A percentile compares a stretch with the other conserved stretches of the same genome.
These are phyloP conservation scores for Tolypocladium tropicale DNA, from an alignment of 2,329 filamentous ascomycete species.

Conservation along the genomic window DNA sequence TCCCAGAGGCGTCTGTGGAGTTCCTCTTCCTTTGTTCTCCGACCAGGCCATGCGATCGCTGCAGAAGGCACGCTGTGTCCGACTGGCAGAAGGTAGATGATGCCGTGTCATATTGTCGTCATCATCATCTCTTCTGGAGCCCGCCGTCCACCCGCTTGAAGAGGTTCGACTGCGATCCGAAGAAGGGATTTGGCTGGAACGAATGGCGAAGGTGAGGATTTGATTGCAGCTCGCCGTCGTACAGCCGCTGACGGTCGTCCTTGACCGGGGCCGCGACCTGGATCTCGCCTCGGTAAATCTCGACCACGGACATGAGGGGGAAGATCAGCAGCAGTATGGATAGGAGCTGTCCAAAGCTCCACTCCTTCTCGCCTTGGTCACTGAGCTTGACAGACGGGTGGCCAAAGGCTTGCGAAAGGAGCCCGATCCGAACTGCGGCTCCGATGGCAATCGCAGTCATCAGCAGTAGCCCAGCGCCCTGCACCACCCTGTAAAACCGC, in stretches of 20 bases:
- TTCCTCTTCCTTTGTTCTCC: too few relatives aligned
- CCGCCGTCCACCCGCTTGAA: conserved; percentile 18
- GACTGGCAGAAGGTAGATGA: background rate
- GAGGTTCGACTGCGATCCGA: conserved; percentile 25
- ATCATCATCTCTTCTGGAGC: background rate
- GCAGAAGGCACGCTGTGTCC: background rate
- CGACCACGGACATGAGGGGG: conserved; percentile 47
- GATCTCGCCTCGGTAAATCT: conserved; percentile 44
- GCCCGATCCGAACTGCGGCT: conserved; percentile 44
- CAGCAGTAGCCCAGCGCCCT: conserved; percentile 41
- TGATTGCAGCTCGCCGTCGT: conserved; percentile 29
- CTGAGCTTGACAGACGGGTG: conserved; percentile 36
- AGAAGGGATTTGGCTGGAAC: conserved; percentile 37
- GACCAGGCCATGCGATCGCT: background rate
- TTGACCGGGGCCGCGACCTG: conserved; percentile 30
- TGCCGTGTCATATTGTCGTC: background rate
- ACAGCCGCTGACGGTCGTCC: conserved; percentile 26
- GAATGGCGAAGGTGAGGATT: conserved; percentile 13
- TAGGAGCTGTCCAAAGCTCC: conserved; percentile 55
- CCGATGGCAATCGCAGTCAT: conserved; percentile 48
- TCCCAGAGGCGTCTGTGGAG: too few relatives aligned
- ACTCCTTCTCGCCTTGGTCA: conserved; percentile 43
- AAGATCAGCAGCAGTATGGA: conserved; percentile 49
- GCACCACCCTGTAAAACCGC: conserved; percentile 43
- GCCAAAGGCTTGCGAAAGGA: conserved; percentile 52